These are phyloP conservation scores for Geotrichum fermentans DNA, from an alignment of 1,139 yeast genomes.

Conservation along the genomic window DNA sequence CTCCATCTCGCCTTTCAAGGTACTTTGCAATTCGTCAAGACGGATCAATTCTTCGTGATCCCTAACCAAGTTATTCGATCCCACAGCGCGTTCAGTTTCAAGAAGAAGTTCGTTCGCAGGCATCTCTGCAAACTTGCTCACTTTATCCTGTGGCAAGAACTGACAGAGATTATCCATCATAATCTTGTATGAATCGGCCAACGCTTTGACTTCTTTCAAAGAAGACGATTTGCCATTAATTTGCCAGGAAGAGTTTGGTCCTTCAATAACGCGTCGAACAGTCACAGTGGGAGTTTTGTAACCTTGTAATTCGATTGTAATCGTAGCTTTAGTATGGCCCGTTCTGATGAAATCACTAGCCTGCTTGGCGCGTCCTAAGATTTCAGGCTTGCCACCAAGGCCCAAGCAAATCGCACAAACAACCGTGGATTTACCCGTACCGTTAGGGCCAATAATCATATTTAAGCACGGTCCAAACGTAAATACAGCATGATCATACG, in stretches of 20 bases:
- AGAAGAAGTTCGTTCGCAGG: constrained; percentile 67
- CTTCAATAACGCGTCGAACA: constrained; percentile 45
- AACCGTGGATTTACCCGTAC: constrained; percentile 90
- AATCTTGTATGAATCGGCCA: constrained; percentile 48
- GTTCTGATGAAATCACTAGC: constrained; percentile 69
- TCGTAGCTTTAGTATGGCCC: constrained; percentile 53
- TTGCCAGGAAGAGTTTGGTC: constrained; percentile 45
- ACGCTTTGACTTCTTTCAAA: constrained; percentile 44
- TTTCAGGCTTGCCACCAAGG: constrained; percentile 71
- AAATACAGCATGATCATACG: constrained; percentile 74
- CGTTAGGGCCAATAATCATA: constrained; percentile 95
- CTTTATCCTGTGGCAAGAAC: constrained; percentile 92
- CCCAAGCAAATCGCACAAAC: constrained; percentile 94
- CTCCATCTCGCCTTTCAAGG: constrained; percentile 35
- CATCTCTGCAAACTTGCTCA: constrained; percentile 83
- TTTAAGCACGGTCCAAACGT: constrained; percentile 77
- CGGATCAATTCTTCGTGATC: constrained; percentile 56
- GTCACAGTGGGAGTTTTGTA: constrained; percentile 36
- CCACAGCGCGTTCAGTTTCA: constrained; percentile 81
- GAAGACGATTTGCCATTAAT: constrained; percentile 46
- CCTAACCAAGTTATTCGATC: constrained; percentile 52
- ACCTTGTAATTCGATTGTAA: constrained; percentile 64
- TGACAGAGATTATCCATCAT: constrained; percentile 91
- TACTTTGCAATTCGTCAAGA: constrained; percentile 42
- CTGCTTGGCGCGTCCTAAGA: constrained; percentile 72